These are phyloP conservation scores for Stipa capillata DNA, from an alignment of 176 grass and related monocot species.

Conservation along the genomic window DNA sequence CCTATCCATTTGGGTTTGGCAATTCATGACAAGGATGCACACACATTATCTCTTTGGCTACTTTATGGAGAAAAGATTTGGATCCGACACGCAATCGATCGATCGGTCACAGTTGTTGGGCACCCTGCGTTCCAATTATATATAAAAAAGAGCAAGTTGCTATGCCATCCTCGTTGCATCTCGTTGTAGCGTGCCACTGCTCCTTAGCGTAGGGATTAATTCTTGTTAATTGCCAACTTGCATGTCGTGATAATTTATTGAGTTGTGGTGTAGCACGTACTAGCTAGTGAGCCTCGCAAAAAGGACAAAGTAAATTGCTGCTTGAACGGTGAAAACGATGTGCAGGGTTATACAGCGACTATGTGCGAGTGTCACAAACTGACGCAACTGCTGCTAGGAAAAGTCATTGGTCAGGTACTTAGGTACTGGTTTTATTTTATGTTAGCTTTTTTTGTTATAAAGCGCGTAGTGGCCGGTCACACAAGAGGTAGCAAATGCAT, in stretches of 20 bases:
- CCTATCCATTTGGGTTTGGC: not conserved
- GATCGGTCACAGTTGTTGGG: not conserved
- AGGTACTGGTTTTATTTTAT: not conserved
- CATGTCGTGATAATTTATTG: not conserved
- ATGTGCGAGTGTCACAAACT: not conserved
- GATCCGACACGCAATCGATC: slow-evolving; percentile 1
- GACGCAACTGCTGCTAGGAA: not conserved
- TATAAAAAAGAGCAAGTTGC: slow-evolving; percentile 6
- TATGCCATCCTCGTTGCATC: slow-evolving; percentile 4
- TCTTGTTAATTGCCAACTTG: slow-evolving; percentile 20
- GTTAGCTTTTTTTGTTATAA: not conserved
- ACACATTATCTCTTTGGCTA: not conserved
- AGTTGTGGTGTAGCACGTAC: not conserved
- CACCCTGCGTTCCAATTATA: not conserved
- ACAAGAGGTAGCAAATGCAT: too few relatives aligned
- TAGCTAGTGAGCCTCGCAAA: not conserved
- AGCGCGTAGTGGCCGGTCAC: not conserved
- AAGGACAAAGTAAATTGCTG: too few relatives aligned
- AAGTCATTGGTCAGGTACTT: not conserved
- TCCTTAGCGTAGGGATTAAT: not conserved
- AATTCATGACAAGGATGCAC: not conserved
- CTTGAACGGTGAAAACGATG: not conserved
- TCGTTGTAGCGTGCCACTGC: not conserved
- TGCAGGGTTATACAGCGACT: not conserved
- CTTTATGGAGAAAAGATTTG: not conserved